Evolutionary conservation across 192 early-diverging fungal species (phyloP).

Genomic region (Dimargaris verticillata): DNA sequence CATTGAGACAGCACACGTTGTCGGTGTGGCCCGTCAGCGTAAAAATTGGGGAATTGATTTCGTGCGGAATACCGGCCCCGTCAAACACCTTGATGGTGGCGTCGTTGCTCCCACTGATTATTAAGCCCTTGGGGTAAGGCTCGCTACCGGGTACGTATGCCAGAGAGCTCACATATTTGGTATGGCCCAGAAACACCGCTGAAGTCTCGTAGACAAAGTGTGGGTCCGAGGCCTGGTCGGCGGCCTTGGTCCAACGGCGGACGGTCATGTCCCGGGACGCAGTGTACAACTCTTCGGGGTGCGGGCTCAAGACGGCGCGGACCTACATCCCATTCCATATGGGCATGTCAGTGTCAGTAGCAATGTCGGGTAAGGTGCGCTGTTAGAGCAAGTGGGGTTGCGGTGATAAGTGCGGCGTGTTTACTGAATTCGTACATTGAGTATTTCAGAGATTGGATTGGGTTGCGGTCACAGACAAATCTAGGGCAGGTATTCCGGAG

Average conservation of each 20-base stretch:
- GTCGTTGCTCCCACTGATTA: slow-evolving; percentile 6
- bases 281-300: slow-evolving; percentile 1
- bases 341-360: background rate
- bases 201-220: background rate
- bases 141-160: background rate
- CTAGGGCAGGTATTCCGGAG: background rate
- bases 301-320: slow-evolving; percentile 5
- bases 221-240: background rate
- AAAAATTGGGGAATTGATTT: slow-evolving; percentile 28
- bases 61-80: background rate
- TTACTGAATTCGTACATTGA: background rate
- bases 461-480: background rate
- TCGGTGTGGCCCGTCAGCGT: slow-evolving; percentile 69
- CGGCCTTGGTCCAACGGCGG: background rate
- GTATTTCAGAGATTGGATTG: background rate
- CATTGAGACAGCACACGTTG: slow-evolving; percentile 68
- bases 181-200: slow-evolving; percentile 2
- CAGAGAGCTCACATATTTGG: slow-evolving; percentile 8
- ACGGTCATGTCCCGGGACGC: slow-evolving; percentile 4
- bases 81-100: slow-evolving; percentile 6
- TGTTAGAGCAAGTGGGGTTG: background rate
- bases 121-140: background rate
- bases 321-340: background rate
- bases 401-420: background rate
- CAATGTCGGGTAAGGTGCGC: background rate